Evolutionary conservation across 2,329 filamentous ascomycete species (phyloP).

Genomic region (Epichloe sibirici): DNA sequence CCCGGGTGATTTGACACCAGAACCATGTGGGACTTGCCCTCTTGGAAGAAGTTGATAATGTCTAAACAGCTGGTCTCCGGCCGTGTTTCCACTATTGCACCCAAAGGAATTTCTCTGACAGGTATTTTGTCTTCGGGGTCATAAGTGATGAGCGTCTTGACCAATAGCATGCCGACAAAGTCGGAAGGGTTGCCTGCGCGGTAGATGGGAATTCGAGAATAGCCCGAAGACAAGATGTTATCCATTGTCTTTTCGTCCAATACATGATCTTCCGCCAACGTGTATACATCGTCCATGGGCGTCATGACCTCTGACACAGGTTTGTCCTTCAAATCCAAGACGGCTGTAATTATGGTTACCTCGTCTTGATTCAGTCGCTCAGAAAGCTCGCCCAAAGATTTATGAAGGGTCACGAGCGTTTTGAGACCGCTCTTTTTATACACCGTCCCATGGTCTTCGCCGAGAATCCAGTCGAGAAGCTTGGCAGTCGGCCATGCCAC

Average conservation of each 20-base stretch:
- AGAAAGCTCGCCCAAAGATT: constrained; percentile 73
- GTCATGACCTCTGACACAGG: constrained; percentile 95
- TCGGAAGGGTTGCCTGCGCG: constrained; percentile 71
- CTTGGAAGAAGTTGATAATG: constrained; percentile 99
- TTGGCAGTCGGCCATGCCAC: constrained; percentile 93
- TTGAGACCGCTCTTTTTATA: constrained; percentile 98
- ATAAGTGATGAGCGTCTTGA: constrained; percentile 98
- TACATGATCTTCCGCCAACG: constrained; percentile 88
- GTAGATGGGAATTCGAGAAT: constrained; percentile 92
- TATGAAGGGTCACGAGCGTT: constrained; percentile 88
- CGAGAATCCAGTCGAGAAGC: constrained; percentile 82
- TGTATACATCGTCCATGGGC: constrained; percentile 94
- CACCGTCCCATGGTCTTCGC: constrained; percentile 87
- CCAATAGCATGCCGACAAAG: constrained; percentile 93
- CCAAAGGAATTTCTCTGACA: constrained; percentile 82
- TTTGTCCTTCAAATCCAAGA: constrained; percentile 93
- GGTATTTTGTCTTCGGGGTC: constrained; percentile 84
- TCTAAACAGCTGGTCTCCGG: constrained; percentile 94
- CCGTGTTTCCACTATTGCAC: constrained; percentile 86
- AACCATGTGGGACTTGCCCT: constrained; percentile 98
- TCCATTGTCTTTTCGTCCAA: constrained; percentile 93
- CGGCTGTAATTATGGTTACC: constrained; percentile 96
- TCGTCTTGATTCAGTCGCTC: constrained; percentile 94
- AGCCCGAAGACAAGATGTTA: constrained; percentile 80
- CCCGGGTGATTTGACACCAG: constrained; percentile 82